phyloP scores from a whole-genome alignment of 164 flowering plant genomes.

The Protea cynaroides region DNA sequence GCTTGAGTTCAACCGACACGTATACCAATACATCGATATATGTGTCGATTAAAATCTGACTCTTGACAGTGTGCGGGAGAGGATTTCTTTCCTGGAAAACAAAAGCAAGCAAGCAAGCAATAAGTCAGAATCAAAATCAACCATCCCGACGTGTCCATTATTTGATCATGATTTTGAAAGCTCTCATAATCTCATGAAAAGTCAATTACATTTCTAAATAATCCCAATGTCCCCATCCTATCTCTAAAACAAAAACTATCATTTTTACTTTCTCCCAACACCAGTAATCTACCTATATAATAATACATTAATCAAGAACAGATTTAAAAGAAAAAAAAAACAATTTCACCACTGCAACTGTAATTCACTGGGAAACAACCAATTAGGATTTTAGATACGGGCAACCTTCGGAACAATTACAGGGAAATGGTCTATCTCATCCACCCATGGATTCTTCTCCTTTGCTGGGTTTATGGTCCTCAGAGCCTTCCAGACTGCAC shows the following conservation, averaged over 20 bases:
- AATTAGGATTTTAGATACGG: conserved; percentile 20
- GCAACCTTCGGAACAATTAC: conserved; percentile 57
- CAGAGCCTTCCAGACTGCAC: conserved; percentile 77
- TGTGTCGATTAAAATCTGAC: no score
- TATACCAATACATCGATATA: no score
- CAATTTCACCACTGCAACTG: background rate
- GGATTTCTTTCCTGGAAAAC: no score
- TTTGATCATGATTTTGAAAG: no score
- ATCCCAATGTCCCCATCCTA: background rate
- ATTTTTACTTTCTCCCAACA: background rate
- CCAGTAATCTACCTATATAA: no score
- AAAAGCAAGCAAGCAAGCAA: no score
- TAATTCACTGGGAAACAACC: conserved; percentile 3
- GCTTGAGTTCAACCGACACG: no score
- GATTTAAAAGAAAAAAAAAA: conserved; percentile 1
- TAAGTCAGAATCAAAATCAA: no score
- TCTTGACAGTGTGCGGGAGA: no score
- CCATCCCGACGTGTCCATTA: no score
- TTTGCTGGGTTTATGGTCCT: conserved; percentile 50
- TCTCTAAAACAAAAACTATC: background rate
- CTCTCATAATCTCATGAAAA: no score
- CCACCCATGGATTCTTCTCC: conserved; percentile 79
- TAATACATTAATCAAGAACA: background rate
- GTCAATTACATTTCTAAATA: background rate
- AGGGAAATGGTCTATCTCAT: conserved; percentile 61